Evolutionary conservation across 129 eudicot species (phyloP), one percentile per base, ranked within the genome.

Genomic region (Saussurea involucrata): DNA sequence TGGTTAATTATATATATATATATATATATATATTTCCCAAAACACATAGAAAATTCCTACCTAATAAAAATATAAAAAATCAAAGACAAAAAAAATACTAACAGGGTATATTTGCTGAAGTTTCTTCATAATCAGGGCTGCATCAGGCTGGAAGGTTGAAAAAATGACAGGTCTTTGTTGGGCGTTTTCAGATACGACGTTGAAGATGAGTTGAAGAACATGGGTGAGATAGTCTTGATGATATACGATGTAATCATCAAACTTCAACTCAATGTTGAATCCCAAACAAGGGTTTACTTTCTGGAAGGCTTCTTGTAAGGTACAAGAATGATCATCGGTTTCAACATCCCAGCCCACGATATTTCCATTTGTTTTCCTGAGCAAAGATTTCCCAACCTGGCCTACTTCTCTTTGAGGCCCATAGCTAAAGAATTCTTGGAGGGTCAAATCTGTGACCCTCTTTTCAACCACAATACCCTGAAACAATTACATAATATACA

Each of bases 131-230:
- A 87, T 74, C 74, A 88, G 70, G 34, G 97, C 97, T 4, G 87
- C 98, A 82, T 94, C 97, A 10, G 98, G 97, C 11, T 94, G 98
- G 82, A 94, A 94, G 31, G 82, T 82, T 44, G 98, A 91, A 73
- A 91, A 91, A 2, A 91, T 76, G 1, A 94, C 44, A 4, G 92
- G 88, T 79, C 98, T 84, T 7, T 86, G 94, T 61, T 84, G 79
- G 34, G 91, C 98, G 24, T 85, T 63, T 31, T 82, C 81, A 2
- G 66, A 83, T 8, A 93, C 97, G 65, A 93, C 98, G 0, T 53
- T n/a, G 22, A 53, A 63, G 77, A 91, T 81, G 71, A 91, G 20
- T 77, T 89, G 83, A 60, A 94, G 90, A 28, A 82, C 86, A 78
- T 79, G 77, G 78, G 63, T 63, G 34, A 94, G 88, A 58, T 83